Conservation (phyloP, 331 rosid genomes). For the Pyrus hybrid region DNA sequence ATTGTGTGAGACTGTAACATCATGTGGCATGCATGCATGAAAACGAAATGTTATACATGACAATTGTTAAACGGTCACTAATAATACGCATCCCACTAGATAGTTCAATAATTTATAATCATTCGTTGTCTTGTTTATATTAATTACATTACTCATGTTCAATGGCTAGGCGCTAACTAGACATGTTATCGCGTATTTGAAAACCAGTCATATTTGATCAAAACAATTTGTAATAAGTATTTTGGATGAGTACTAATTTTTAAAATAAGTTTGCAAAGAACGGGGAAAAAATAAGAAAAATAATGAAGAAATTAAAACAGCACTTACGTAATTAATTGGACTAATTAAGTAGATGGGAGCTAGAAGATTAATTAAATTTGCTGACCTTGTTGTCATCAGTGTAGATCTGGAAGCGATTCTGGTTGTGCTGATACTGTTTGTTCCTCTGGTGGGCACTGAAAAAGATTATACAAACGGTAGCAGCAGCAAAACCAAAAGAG, state of each 20-base stretch:
- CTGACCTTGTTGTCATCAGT: conserved; percentile 69
- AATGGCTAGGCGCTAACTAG: not conserved
- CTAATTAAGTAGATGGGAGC: not conserved
- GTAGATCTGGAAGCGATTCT: conserved; percentile 55
- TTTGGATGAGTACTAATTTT: not conserved
- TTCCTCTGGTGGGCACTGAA: conserved; percentile 53
- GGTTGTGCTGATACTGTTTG: conserved; percentile 28
- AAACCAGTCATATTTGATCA: not conserved
- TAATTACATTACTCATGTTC: not conserved
- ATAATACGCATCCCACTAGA: too few relatives aligned
- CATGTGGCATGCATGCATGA: too few relatives aligned
- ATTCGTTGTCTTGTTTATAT: not conserved
- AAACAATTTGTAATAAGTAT: not conserved
- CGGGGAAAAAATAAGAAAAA: not conserved
- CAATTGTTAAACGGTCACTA: too few relatives aligned
- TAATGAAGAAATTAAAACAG: not conserved
- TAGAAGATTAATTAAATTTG: not conserved
- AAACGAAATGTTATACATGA: too few relatives aligned
- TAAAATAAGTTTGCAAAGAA: not conserved
- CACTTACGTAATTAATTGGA: not conserved
- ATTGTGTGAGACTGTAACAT: not conserved
- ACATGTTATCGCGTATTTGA: not conserved
- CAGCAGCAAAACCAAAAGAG: conserved; percentile 83
- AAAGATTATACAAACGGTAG: conserved; percentile 56
- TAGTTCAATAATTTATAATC: not conserved